These are phyloP conservation scores for Saccharomycopsis synnaedendra DNA, from an alignment of 805 yeast species.

Conservation along the genomic window DNA sequence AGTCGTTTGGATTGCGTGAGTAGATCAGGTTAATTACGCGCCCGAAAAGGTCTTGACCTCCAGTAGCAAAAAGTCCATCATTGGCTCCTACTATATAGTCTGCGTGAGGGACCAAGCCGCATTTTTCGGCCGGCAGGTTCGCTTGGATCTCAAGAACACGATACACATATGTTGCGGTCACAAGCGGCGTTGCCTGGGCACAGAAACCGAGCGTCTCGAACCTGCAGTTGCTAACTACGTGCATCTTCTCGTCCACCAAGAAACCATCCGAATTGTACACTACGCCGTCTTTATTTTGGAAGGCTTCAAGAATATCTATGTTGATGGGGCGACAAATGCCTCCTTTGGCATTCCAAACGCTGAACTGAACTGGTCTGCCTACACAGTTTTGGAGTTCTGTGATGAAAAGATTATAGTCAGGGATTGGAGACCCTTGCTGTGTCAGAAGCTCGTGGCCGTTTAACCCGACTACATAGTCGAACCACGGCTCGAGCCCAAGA, in stretches of 20 bases:
- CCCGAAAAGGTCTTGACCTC: slow-evolving; percentile 75
- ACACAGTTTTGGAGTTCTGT: slow-evolving; percentile 32
- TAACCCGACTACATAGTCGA: slow-evolving; percentile 75
- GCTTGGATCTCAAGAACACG: slow-evolving; percentile 67
- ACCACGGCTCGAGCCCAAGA: slow-evolving; percentile 68
- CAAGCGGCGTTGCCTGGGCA: slow-evolving; percentile 67
- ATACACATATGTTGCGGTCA: slow-evolving; percentile 76
- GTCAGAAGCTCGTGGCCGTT: slow-evolving; percentile 50
- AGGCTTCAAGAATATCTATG: slow-evolving; percentile 18
- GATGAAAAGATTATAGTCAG: slow-evolving; percentile 32
- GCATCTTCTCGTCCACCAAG: slow-evolving; percentile 10
- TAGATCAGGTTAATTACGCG: slow-evolving; percentile 50
- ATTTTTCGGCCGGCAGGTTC: slow-evolving; percentile 69
- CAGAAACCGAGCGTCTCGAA: slow-evolving; percentile 52
- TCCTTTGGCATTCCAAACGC: slow-evolving; percentile 85
- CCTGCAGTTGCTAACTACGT: slow-evolving; percentile 22
- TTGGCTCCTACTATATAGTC: slow-evolving; percentile 86
- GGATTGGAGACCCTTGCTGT: slow-evolving; percentile 21
- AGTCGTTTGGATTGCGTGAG: slow-evolving; percentile 23
- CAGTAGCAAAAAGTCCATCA: slow-evolving; percentile 74
- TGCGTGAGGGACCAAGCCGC: slow-evolving; percentile 74
- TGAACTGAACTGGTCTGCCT: slow-evolving; percentile 35
- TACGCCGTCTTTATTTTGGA: slow-evolving; percentile 12
- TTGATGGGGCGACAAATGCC: slow-evolving; percentile 38
- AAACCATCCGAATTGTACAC: slow-evolving; percentile 22